Evolutionary conservation across 2,329 filamentous ascomycete species (phyloP), one percentile per base, ranked within the genome.

Genomic region (Aschersonia sp.): DNA sequence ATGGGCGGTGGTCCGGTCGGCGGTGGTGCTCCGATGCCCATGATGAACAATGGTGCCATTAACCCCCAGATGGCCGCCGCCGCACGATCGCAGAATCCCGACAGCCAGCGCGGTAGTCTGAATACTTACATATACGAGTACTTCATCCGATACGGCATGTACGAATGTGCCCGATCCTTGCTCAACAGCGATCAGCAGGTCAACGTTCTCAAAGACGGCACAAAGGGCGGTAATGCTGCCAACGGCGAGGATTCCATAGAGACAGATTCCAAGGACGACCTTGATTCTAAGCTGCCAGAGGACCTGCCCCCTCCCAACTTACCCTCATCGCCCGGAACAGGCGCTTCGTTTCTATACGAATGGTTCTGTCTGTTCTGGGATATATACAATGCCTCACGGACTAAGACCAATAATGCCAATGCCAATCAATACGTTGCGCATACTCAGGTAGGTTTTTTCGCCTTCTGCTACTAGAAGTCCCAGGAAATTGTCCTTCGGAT

Each of bases 311-410:
- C 78, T 6, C 82, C 87, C 10, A 80, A 79, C 52, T 70, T 87
- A 5, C 79, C 81, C 10, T 12, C 8, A 8, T 75, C 72, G 60
- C 75, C 76, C 45, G 72, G 72, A 51, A 75, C 75, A 47, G 84
- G 83, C 57, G 85, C 78, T 52, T 87, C 86, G 30, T 97, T 98
- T 59, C 72, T 98, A n/a, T 84, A 87, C 56, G 92, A 97, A 59
- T 98, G 92, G 92, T 98, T 94, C 71, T 87, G 83, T 60, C 76
- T 96, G 46, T 98, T 98, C 65, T 97, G 88, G 88, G 92, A 98
- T 59, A 87, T 97, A 56, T 94, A 85, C 66, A 81, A 81, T 60
- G 87, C 87, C 48, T 85, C 90, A 61, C 84, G 87, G 59, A 78
- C 75, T 58, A 82, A 80, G 63, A 78, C 76, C 47, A 75, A 75